These are phyloP conservation scores for Rhododendron mucronatum DNA, from an alignment of 148 eudicot species.

Conservation along the genomic window DNA sequence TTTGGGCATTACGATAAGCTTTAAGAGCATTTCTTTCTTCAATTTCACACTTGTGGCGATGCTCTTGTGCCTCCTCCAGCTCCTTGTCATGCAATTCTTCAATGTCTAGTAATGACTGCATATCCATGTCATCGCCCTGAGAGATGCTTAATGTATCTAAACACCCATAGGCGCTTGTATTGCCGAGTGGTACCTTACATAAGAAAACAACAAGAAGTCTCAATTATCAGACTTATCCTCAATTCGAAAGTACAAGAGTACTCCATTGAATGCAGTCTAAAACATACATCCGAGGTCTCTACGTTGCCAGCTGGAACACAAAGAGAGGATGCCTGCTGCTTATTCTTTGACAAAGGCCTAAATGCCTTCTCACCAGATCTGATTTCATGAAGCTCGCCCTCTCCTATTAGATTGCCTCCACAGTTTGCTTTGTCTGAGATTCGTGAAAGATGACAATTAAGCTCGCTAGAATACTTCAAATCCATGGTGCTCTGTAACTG, in stretches of 20 bases:
- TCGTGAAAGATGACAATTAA: constrained; percentile 14
- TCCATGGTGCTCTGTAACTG: constrained; percentile 20
- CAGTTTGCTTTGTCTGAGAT: constrained; percentile 23
- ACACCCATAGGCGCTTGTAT: constrained; percentile 26
- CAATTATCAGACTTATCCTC: constrained; percentile 12
- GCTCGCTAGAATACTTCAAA: constrained; percentile 21
- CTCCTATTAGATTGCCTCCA: constrained; percentile 16
- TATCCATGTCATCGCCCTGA: constrained; percentile 27
- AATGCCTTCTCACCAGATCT: constrained; percentile 22
- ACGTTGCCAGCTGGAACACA: constrained; percentile 24
- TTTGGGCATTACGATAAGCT: constrained; percentile 62
- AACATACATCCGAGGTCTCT: constrained; percentile 24
- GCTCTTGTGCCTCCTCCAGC: constrained; percentile 75
- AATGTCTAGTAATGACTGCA: constrained; percentile 38
- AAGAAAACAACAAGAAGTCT: constrained; percentile 1
- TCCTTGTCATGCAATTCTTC: constrained; percentile 69
- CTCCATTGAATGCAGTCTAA: neutral
- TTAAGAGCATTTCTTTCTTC: constrained; percentile 68
- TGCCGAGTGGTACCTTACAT: constrained; percentile 33
- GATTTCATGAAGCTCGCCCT: constrained; percentile 17
- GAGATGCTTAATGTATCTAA: constrained; percentile 17
- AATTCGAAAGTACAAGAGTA: constrained; percentile 7
- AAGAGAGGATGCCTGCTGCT: constrained; percentile 17
- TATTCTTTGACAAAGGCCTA: constrained; percentile 19
- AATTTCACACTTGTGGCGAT: constrained; percentile 61